Conservation (phyloP, 176 grass and related monocot genomes). For the Ensete ventricosum region DNA sequence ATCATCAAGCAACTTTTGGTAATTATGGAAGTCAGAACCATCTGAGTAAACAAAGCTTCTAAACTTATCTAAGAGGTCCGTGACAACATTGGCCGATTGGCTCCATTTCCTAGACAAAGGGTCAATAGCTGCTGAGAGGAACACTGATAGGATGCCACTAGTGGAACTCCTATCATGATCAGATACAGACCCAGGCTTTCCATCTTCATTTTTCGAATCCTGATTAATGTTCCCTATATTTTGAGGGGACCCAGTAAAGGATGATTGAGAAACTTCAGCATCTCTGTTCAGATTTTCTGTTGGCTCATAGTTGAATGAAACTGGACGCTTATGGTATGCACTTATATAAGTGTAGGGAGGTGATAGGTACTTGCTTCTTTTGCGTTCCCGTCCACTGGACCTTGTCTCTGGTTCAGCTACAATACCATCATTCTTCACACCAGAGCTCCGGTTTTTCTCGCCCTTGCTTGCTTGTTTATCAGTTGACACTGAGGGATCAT, state of each 20-base stretch:
- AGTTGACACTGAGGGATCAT: background rate
- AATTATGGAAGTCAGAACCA: conserved; percentile 15
- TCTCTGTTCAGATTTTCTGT: conserved; percentile 4
- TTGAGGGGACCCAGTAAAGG: background rate
- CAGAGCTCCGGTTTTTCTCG: no score
- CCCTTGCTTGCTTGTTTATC: background rate
- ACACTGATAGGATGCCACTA: conserved; percentile 24
- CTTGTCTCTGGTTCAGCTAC: background rate
- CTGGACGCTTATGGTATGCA: background rate
- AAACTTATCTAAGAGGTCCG: conserved; percentile 34
- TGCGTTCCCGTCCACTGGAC: conserved; percentile 43
- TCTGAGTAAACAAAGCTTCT: conserved; percentile 32
- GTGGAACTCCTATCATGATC: conserved; percentile 1
- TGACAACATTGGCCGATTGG: conserved; percentile 13
- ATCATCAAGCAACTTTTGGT: conserved; percentile 9
- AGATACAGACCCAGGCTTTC: background rate
- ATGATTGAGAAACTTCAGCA: background rate
- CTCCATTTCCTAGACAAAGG: conserved; percentile 16
- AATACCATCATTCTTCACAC: background rate
- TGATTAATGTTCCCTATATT: background rate
- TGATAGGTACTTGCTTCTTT: conserved; percentile 86
- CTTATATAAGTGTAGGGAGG: conserved; percentile 46
- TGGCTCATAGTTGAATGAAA: background rate
- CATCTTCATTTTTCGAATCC: conserved; percentile 4
- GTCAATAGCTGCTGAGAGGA: conserved; percentile 21